phyloP scores from a whole-genome alignment of 2,329 filamentous ascomycete genomes.

The Colletotrichum endophyticum region DNA sequence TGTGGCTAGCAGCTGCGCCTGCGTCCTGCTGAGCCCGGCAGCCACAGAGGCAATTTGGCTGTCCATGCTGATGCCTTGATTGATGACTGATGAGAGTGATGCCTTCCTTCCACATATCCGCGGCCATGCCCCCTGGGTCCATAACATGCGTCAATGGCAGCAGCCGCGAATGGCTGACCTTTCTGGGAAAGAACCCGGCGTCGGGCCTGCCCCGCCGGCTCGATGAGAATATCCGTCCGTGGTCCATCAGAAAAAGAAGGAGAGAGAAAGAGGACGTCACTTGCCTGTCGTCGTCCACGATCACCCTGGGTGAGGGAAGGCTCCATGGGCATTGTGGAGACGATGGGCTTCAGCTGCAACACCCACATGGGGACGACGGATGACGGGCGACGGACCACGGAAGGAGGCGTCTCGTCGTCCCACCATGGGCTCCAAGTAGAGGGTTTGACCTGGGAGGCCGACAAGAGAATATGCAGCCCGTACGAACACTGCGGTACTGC shows the following conservation, averaged over 20 bases:
- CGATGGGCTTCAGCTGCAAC: background rate
- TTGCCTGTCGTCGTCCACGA: background rate
- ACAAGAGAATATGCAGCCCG: background rate
- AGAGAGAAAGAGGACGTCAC: background rate
- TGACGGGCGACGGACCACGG: constrained; percentile 1
- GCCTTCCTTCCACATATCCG: background rate
- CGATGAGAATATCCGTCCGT: background rate
- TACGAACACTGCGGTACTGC: background rate
- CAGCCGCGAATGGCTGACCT: background rate
- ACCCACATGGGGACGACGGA: background rate
- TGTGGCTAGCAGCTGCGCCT: background rate
- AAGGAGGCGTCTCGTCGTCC: constrained; percentile 14
- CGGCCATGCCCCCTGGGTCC: background rate
- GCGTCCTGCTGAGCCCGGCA: background rate
- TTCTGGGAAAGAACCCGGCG: background rate
- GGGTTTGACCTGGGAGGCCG: background rate
- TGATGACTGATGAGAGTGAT: background rate
- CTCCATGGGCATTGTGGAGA: background rate
- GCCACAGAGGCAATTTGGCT: background rate
- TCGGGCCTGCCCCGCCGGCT: background rate
- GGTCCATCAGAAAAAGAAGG: background rate
- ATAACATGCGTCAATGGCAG: background rate
- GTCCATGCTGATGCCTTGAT: background rate
- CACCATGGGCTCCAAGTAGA: background rate
- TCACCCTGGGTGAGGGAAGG: background rate